Evolutionary conservation across 192 early-diverging fungal genomes (phyloP).

Genomic region (Umbelopsis vinacea): DNA sequence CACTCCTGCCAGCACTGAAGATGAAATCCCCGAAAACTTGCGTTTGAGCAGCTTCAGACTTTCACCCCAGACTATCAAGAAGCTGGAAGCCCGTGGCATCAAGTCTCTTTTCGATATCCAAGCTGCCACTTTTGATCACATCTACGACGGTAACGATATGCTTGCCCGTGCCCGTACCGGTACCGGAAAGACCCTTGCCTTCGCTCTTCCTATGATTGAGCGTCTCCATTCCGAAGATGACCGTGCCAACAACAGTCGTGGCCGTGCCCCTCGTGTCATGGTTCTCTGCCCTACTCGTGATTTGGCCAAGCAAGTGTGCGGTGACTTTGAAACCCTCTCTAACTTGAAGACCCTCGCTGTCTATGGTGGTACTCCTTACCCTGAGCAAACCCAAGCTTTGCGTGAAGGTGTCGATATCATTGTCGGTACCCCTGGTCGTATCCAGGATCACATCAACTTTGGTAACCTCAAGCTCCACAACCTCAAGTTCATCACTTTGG

Average conservation of each 20-base stretch:
- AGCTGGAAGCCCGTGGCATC: slow-evolving; percentile 76
- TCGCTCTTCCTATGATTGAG: slow-evolving; percentile 80
- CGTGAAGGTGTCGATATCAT: slow-evolving; percentile 75
- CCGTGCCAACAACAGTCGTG: slow-evolving; percentile 38
- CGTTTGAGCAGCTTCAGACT: slow-evolving; percentile 65
- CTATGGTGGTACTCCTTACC: slow-evolving; percentile 91
- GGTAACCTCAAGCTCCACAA: slow-evolving; percentile 73
- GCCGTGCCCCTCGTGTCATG: slow-evolving; percentile 55
- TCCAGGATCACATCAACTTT: slow-evolving; percentile 82
- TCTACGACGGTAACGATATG: slow-evolving; percentile 77
- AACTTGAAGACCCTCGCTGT: slow-evolving; percentile 70
- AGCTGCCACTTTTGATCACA: slow-evolving; percentile 77
- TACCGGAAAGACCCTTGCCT: slow-evolving; percentile 83
- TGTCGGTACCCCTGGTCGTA: slow-evolving; percentile 84
- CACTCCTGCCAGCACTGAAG: slow-evolving; percentile 34
- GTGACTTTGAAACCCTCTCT: slow-evolving; percentile 72
- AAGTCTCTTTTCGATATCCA: slow-evolving; percentile 93
- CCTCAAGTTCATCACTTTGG: slow-evolving; percentile 68
- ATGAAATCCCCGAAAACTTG: slow-evolving; percentile 60
- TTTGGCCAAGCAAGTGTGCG: slow-evolving; percentile 87
- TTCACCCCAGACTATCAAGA: slow-evolving; percentile 66
- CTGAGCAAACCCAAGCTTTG: slow-evolving; percentile 82
- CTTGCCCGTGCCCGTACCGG: slow-evolving; percentile 77
- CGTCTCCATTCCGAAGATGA: slow-evolving; percentile 46
- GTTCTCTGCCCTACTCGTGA: slow-evolving; percentile 83